These are phyloP conservation scores for Candida ascalaphidarum DNA, from an alignment of 805 yeast genomes.

Conservation along the genomic window DNA sequence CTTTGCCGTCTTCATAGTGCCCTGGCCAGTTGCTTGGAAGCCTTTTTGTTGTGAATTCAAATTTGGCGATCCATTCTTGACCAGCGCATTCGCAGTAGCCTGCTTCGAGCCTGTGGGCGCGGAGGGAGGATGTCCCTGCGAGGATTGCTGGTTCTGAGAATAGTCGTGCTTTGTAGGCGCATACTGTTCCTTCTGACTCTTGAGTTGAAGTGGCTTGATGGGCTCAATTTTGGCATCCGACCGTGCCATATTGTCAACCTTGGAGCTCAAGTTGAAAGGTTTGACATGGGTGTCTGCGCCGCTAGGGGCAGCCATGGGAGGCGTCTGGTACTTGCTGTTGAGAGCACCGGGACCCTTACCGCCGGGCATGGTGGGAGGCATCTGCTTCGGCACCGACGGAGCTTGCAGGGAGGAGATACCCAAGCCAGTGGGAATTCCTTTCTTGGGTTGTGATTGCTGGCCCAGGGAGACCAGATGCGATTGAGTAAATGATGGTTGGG, in stretches of 20 bases:
- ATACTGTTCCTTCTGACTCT: slow-evolving; percentile 2
- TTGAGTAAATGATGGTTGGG: too few species aligned
- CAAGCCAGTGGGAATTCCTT: slow-evolving; percentile 11
- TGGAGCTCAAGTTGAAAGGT: slow-evolving; percentile 5
- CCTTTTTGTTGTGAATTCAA: too few species aligned
- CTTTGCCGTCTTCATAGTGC: slow-evolving; percentile 24
- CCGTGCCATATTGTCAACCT: slow-evolving; percentile 7
- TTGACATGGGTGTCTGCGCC: slow-evolving; percentile 4
- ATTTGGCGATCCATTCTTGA: too few species aligned
- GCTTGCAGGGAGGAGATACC: too few species aligned
- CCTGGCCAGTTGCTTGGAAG: slow-evolving; percentile 5
- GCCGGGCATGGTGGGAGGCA: slow-evolving; percentile 1
- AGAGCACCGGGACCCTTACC: slow-evolving; percentile 1
- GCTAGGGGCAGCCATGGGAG: background rate
- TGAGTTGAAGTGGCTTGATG: slow-evolving; percentile 19
- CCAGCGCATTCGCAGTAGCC: too few species aligned
- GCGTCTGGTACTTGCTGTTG: background rate
- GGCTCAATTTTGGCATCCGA: too few species aligned
- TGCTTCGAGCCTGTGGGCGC: slow-evolving; percentile 2
- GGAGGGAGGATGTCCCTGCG: background rate
- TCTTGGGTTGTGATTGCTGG: slow-evolving; percentile 5
- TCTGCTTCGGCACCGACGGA: too few species aligned
- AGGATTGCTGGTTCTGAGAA: slow-evolving; percentile 1
- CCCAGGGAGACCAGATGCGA: slow-evolving; percentile 1
- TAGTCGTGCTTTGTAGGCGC: slow-evolving; percentile 1